Evolutionary conservation across 345 rosid genomes (phyloP), one percentile per base, ranked within the genome.

Genomic region (Linum tenue): DNA sequence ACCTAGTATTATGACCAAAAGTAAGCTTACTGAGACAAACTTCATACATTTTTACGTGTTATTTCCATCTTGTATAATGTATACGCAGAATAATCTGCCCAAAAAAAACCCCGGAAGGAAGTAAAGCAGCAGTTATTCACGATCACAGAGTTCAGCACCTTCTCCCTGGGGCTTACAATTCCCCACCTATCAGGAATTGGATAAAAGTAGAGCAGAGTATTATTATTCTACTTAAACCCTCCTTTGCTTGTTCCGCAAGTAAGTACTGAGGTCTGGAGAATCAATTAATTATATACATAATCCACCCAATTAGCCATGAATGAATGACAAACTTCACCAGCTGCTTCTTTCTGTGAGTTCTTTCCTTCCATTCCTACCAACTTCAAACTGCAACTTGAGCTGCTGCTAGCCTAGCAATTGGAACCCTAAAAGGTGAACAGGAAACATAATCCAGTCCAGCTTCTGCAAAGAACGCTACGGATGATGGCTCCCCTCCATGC

Each of bases 381-480:
- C 7, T 72, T 84, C 75, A 74, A 37, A 69, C 87, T 15, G 80
- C 90, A 67, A 72, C 92, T 71, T 90, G 97, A 62, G 97, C 97
- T 62, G 97, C 97, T 31, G 97, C 95, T 39, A 90, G 80, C 92
- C 97, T 90, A 65, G 97, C 97, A 69, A 90, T 84, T 2, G 97
- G 97, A 64, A 90, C 87, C 85, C 97, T 92, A 82, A 90, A 92
- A 59, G 98, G 98, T 44, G 98, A 92, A 65, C 98, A 92, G 6
- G 98, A 92, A 65, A 92, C 97, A 58, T 92, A 90, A 72, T 92
- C 97, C 56, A 92, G 80, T 73, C 98, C 98, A n/a, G 75, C 87
- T 71, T 88, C 80, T 50, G 87, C 85, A 64, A 92, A 88, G 81
- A 92, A 90, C 38, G 83, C 92, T 0, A 92, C 96, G n/a, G 97